These are phyloP conservation scores for Pyricularia sp. DNA, from an alignment of 2,329 filamentous ascomycete genomes.

Conservation along the genomic window DNA sequence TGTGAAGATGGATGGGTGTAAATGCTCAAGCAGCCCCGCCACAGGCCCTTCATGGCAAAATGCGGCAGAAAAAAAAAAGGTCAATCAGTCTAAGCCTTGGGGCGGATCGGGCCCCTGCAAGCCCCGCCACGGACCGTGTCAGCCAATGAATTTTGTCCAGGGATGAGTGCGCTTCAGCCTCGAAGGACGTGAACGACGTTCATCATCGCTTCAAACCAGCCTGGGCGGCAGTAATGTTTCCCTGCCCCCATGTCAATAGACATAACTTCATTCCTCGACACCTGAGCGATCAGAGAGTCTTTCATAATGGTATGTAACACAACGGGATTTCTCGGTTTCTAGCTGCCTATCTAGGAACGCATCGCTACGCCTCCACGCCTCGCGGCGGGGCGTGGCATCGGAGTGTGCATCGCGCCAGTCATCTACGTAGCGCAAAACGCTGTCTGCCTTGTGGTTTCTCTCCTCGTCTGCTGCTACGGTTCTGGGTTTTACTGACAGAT, in stretches of 20 bases:
- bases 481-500: background rate
- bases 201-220: background rate
- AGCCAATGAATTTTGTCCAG: background rate
- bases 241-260: background rate
- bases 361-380: background rate
- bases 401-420: background rate
- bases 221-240: background rate
- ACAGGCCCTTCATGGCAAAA: background rate
- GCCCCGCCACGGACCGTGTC: background rate
- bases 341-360: background rate
- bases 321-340: background rate
- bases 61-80: conserved; percentile 1
- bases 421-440: background rate
- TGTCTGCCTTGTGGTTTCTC: background rate
- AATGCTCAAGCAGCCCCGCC: background rate
- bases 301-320: background rate
- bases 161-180: background rate
- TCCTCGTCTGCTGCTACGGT: background rate
- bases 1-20: background rate
- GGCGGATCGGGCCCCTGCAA: background rate
- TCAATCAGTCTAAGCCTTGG: background rate
- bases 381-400: background rate
- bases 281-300: background rate
- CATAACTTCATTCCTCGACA: background rate
- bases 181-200: background rate